Evolutionary conservation across 1,284 basidiomycete genomes (phyloP), one percentile per base, ranked within the genome.

Genomic region (Puccinia triticina): DNA sequence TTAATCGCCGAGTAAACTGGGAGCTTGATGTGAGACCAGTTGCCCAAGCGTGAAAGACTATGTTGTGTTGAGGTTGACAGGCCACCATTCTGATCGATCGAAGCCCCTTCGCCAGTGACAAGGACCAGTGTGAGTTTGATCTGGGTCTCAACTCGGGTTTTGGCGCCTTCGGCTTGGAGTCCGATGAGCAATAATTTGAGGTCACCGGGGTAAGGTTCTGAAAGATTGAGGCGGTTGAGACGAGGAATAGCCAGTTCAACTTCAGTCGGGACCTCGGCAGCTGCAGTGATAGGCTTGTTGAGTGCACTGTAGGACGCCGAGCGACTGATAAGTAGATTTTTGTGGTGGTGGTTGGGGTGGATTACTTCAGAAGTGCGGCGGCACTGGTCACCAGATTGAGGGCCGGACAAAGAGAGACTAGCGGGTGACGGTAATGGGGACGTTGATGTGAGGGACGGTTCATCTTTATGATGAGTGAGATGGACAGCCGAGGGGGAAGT

Each of bases 111-210:
- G 14, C 80, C 80, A 12, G 48, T 50, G 29, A 82, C 32, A 16
- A 77, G 40, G 32, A 83, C 66, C 18, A 95, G 89, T 14, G 91
- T 91, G 55, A 95, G 90, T 85, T 94, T 91, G 76, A 95, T 91
- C 88, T 95, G 95, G 0, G 95, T 97, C 87, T 97, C 95, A 32
- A 97, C 95, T 34, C 95, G 91, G 74, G 93, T 95, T 88, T 96
- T 96, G n/a, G 94, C 93, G 37, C 94, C 95, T 57, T 89, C 88
- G 84, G 92, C 90, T 12, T 94, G 94, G 61, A 97, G 91, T 85
- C 92, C 94, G 57, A 94, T 92, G 53, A 95, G 91, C 86, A 94
- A 86, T 1, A 88, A 61, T 66, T 53, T 77, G 43, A 77, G 61
- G 32, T 77, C 75, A 48, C 53, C 46, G 26, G 75, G 75, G 37